Percentiles rank a stretch among this genome's conserved stretches.
Evolutionary conservation across 2,329 filamentous ascomycete genomes (phyloP).

Genomic region (Gaeumannomyces tritici): DNA sequence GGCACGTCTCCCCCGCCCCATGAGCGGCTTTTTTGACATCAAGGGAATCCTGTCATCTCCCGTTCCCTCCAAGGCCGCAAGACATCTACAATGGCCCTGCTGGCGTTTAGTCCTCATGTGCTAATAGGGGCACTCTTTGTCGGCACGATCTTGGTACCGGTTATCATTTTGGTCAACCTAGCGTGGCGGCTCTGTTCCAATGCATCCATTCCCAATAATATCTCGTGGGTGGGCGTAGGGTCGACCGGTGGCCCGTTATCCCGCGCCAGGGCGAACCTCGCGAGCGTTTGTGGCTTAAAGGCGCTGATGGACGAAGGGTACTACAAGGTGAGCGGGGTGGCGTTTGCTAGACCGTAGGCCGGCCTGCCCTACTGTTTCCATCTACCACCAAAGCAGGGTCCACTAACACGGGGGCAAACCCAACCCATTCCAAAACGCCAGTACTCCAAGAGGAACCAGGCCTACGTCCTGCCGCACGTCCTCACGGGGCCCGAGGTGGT

Average conservation of each 20-base stretch:
- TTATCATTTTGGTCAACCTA: conserved; percentile 11
- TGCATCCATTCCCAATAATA: conserved; percentile 12
- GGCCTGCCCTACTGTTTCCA: not conserved
- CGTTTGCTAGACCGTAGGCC: not conserved
- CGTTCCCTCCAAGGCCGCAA: not conserved
- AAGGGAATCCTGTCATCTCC: not conserved
- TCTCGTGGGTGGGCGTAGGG: conserved; percentile 17
- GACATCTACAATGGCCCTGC: not conserved
- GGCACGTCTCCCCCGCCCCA: too few relatives aligned
- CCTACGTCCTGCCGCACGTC: conserved; percentile 21
- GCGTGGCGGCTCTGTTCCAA: conserved; percentile 15
- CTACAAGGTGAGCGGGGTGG: conserved; percentile 10
- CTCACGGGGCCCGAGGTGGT: conserved; percentile 23
- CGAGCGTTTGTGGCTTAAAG: conserved; percentile 16
- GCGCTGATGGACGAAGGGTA: conserved; percentile 19
- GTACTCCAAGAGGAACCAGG: conserved; percentile 18
- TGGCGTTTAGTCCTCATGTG: not conserved
- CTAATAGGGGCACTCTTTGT: not conserved
- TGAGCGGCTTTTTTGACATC: not conserved
- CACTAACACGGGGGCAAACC: not conserved
- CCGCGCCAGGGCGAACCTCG: conserved; percentile 16
- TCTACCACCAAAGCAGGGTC: not conserved
- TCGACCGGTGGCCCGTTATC: conserved; percentile 5
- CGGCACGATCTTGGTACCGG: conserved; percentile 3
- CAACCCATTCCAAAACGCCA: conserved; percentile 7